phyloP scores from a whole-genome alignment of 2,329 filamentous ascomycete species.

The Nemania serpens region DNA sequence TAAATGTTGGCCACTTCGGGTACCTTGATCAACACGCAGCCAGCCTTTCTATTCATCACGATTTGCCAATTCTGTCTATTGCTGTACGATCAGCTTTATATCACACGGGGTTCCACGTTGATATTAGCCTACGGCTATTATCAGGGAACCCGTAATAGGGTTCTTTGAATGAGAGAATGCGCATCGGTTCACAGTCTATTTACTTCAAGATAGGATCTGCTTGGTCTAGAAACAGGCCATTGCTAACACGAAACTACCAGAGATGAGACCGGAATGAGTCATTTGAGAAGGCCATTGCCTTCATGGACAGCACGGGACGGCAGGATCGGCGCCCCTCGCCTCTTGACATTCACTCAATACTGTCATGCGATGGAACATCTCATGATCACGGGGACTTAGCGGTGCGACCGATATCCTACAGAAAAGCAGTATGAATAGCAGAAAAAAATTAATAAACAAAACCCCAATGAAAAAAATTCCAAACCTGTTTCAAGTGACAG shows the following conservation, averaged over 20 bases:
- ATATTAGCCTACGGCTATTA: not conserved
- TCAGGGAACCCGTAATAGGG: not conserved
- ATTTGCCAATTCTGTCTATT: not conserved
- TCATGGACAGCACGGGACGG: not conserved
- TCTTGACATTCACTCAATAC: not conserved
- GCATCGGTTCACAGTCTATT: not conserved
- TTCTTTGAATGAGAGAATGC: not conserved
- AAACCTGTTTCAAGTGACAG: no score
- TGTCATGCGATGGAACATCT: not conserved
- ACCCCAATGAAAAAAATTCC: not conserved
- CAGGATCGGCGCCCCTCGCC: not conserved
- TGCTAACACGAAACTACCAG: not conserved
- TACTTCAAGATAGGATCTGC: not conserved
- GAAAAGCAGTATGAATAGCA: not conserved
- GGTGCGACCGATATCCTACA: not conserved
- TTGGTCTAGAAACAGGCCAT: not conserved
- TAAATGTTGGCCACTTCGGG: no score
- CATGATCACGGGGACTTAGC: not conserved
- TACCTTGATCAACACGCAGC: not conserved
- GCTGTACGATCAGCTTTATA: not conserved
- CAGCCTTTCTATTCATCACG: not conserved
- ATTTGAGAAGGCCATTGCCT: no score
- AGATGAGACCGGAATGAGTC: no score
- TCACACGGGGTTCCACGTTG: not conserved
- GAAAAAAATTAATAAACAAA: conserved; percentile 1